These are phyloP conservation scores for Fraxinus sp. DNA, from an alignment of 305 asterid genomes.

Conservation along the genomic window DNA sequence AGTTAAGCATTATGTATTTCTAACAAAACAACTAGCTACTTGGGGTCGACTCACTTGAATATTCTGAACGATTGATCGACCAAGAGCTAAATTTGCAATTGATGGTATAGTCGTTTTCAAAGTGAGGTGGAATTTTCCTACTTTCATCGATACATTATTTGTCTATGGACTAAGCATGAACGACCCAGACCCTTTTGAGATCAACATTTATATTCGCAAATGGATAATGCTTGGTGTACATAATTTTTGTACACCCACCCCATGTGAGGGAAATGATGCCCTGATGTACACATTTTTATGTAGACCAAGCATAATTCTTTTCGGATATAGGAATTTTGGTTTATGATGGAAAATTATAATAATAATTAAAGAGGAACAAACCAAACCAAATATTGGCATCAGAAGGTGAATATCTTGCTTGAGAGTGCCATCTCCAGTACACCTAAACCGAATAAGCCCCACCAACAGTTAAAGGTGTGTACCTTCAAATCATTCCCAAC, in stretches of 20 bases:
- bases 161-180: not conserved
- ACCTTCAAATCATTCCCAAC: not conserved
- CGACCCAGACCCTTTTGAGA: not conserved
- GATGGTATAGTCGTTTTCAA: not conserved
- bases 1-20: not conserved
- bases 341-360: not conserved
- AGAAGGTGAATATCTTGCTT: not conserved
- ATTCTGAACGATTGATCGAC: not conserved
- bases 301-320: not conserved
- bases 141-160: not conserved
- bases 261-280: no score
- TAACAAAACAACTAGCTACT: not conserved
- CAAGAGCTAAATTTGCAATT: not conserved
- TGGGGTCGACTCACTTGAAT: not conserved
- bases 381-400: not conserved
- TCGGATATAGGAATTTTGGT: not conserved
- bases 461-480: not conserved
- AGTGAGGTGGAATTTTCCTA: not conserved
- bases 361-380: not conserved
- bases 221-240: no score
- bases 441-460: not conserved
- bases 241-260: no score
- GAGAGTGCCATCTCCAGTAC: not conserved
- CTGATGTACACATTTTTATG: no score
- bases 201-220: not conserved